phyloP scores from a whole-genome alignment of 306 rosid species.

The Dalbergia cochinchinensis region DNA sequence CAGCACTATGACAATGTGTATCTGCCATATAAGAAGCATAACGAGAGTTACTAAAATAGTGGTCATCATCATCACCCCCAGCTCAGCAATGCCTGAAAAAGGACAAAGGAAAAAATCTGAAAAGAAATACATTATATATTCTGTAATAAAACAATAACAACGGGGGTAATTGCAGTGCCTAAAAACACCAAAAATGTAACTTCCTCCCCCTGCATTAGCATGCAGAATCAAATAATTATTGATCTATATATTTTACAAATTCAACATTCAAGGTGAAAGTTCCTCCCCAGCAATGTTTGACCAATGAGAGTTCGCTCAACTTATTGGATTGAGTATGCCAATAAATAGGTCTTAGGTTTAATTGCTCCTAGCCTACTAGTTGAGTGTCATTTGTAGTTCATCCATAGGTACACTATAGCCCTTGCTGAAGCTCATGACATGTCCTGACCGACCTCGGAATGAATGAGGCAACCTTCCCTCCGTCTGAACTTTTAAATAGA shows the following conservation, averaged over 20 bases:
- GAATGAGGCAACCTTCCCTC: neutral
- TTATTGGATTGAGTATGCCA: neutral
- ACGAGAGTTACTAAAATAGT: slow-evolving; percentile 88
- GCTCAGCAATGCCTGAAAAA: slow-evolving; percentile 91
- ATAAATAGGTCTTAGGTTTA: slow-evolving; percentile 2
- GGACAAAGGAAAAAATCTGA: slow-evolving; percentile 41
- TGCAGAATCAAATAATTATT: slow-evolving; percentile 12
- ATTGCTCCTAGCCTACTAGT: neutral
- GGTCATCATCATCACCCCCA: slow-evolving; percentile 99
- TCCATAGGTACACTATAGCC: neutral
- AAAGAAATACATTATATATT: slow-evolving; percentile 27
- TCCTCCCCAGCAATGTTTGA: slow-evolving; percentile 28
- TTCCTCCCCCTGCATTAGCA: slow-evolving; percentile 16
- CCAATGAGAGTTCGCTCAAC: neutral
- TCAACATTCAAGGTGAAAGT: slow-evolving; percentile 33
- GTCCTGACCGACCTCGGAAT: no score
- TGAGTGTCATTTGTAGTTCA: neutral
- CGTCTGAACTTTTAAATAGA: neutral
- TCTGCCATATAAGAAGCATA: slow-evolving; percentile 99
- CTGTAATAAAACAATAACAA: slow-evolving; percentile 21
- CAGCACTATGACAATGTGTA: slow-evolving; percentile 74
- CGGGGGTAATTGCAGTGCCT: slow-evolving; percentile 21
- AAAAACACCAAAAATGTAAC: slow-evolving; percentile 22
- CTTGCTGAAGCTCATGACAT: slow-evolving; percentile 20
- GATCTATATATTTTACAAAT: slow-evolving; percentile 25